Conservation (phyloP, 1,284 basidiomycete genomes). For the Agaricales sp. region DNA sequence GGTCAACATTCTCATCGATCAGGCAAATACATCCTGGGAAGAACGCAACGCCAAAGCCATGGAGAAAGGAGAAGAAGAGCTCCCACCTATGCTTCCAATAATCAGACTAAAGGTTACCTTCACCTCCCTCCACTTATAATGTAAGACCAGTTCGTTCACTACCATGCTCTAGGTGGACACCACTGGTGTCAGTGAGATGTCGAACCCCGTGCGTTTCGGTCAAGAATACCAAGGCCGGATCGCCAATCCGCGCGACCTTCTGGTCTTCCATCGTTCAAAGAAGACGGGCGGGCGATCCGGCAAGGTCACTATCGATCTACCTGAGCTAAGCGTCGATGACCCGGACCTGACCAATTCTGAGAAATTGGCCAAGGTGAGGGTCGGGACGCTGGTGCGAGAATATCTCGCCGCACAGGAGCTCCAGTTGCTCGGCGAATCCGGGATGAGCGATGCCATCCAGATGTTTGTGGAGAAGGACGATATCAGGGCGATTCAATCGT, state of each 20-base stretch:
- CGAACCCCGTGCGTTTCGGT: constrained; percentile 94
- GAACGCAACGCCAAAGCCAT: constrained; percentile 59
- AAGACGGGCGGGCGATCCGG: constrained; percentile 36
- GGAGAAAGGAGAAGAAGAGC: constrained; percentile 58
- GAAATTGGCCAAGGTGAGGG: constrained; percentile 60
- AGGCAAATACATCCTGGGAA: constrained; percentile 73
- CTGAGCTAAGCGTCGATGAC: constrained; percentile 68
- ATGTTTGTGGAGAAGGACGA: constrained; percentile 95
- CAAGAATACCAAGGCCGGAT: constrained; percentile 89
- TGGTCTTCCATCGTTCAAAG: constrained; percentile 84
- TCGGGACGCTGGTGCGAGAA: constrained; percentile 76
- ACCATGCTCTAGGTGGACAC: constrained; percentile 68
- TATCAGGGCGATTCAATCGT: constrained; percentile 83
- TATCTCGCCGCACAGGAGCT: constrained; percentile 85
- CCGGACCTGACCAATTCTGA: constrained; percentile 52
- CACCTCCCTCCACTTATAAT: not conserved
- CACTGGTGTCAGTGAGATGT: constrained; percentile 79
- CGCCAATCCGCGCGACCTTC: constrained; percentile 90
- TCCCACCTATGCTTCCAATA: constrained; percentile 76
- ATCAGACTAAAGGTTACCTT: constrained; percentile 68
- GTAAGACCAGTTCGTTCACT: not conserved
- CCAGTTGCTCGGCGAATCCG: constrained; percentile 76
- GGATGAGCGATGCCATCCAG: constrained; percentile 87
- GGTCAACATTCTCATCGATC: constrained; percentile 74
- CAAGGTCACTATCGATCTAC: constrained; percentile 56